phyloP scores from a whole-genome alignment of 1,284 basidiomycete species.

The Ganoderma boninense region DNA sequence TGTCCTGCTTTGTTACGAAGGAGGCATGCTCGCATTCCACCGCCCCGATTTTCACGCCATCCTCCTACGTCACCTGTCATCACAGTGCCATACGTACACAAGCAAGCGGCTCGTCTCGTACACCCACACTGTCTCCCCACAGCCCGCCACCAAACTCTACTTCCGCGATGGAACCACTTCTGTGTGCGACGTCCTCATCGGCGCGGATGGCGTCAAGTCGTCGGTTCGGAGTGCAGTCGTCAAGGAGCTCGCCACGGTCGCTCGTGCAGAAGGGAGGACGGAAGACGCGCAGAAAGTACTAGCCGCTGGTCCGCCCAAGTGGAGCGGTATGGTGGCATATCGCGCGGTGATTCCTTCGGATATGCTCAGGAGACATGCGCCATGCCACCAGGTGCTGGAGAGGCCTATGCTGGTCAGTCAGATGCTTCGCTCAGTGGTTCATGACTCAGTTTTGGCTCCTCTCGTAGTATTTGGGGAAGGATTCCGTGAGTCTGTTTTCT shows the following conservation, averaged over 20 bases:
- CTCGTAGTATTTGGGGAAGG: conserved; percentile 51
- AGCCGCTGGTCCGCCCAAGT: conserved; percentile 42
- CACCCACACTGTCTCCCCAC: conserved; percentile 32
- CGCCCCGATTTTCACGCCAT: conserved; percentile 53
- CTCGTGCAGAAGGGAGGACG: conserved; percentile 24
- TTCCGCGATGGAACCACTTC: conserved; percentile 55
- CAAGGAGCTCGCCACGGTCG: conserved; percentile 32
- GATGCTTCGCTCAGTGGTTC: neutral
- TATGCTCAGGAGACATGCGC: conserved; percentile 40
- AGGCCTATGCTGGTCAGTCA: conserved; percentile 47
- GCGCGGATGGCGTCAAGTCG: conserved; percentile 54
- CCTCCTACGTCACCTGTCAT: conserved; percentile 45
- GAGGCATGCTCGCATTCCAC: conserved; percentile 50
- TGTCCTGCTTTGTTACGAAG: conserved; percentile 36
- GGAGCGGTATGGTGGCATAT: conserved; percentile 51
- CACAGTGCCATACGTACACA: conserved; percentile 43
- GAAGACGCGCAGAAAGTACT: conserved; percentile 34
- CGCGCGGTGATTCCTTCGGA: conserved; percentile 49
- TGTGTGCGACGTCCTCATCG: conserved; percentile 54
- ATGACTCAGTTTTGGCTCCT: neutral
- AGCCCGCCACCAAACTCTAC: conserved; percentile 35
- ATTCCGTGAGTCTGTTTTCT: conserved; percentile 41
- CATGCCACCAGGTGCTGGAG: conserved; percentile 45
- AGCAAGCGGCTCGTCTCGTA: conserved; percentile 51
- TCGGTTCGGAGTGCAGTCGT: conserved; percentile 39